These are phyloP conservation scores for Rhodotorula babjevae DNA, from an alignment of 768 basidiomycete species.

Conservation along the genomic window DNA sequence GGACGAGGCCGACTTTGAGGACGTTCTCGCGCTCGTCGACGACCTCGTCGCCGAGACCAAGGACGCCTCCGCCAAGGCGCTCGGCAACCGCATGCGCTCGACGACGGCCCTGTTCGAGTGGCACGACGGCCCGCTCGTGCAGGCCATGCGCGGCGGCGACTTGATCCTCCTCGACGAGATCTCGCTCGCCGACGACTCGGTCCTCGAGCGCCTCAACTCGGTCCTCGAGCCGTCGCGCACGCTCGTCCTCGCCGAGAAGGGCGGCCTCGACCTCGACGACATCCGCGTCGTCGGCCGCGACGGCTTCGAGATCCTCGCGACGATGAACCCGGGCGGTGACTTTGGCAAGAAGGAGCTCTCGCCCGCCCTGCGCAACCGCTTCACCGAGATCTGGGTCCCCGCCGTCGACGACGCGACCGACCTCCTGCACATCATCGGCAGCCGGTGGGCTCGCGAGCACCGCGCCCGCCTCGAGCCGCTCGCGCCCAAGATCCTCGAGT, in stretches of 20 bases:
- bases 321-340: conserved; percentile 99
- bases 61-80: conserved; percentile 14
- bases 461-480: conserved; percentile 52
- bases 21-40: conserved; percentile 36
- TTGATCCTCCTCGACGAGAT: conserved; percentile 93
- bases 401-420: conserved; percentile 68
- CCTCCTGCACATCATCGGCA: conserved; percentile 68
- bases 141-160: conserved; percentile 79
- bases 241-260: conserved; percentile 86
- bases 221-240: conserved; percentile 87
- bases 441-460: conserved; percentile 59
- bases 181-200: conserved; percentile 94
- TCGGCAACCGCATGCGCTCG: conserved; percentile 50
- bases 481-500: conserved; percentile 65
- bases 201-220: conserved; percentile 92
- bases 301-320: conserved; percentile 83
- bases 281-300: conserved; percentile 62
- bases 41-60: not conserved
- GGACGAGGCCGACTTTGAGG: conserved; percentile 22
- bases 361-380: conserved; percentile 90
- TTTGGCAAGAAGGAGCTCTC: conserved; percentile 99
- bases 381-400: conserved; percentile 99
- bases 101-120: conserved; percentile 86
- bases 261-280: conserved; percentile 66
- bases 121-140: conserved; percentile 92